A percentile compares a stretch with the other conserved stretches of the same genome.
phyloP scores from a whole-genome alignment of 345 rosid genomes.

The Melaleuca alternifolia region DNA sequence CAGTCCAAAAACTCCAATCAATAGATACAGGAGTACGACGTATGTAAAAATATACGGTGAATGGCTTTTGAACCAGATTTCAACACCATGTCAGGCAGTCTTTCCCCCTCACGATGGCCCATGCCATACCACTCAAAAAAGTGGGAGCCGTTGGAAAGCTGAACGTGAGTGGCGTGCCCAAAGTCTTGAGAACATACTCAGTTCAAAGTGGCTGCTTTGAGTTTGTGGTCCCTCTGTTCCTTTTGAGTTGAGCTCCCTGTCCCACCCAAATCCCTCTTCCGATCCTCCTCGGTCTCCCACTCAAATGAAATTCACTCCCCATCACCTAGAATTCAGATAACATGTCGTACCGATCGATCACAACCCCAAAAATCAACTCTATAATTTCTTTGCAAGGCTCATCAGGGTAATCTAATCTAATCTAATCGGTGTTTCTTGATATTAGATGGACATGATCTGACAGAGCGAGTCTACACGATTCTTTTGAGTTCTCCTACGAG shows the following conservation, averaged over 20 bases:
- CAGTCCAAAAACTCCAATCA: neutral
- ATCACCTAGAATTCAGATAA: neutral
- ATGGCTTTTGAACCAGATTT: neutral
- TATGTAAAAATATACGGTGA: rapidly evolving
- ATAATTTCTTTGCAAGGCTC: neutral
- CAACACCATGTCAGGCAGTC: neutral
- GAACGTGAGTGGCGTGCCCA: neutral
- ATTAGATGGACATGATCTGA: neutral
- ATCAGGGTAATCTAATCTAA: neutral
- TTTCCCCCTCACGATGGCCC: neutral
- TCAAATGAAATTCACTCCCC: neutral
- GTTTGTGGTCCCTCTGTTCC: neutral
- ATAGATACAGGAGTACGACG: rapidly evolving
- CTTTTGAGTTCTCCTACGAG: neutral
- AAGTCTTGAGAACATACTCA: neutral
- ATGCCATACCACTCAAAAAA: neutral
- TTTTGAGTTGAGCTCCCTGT: neutral
- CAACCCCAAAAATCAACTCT: neutral
- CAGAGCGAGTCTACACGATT: neutral
- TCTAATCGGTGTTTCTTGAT: neutral
- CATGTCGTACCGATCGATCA: neutral
- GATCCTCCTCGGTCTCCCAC: neutral
- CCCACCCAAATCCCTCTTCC: neutral
- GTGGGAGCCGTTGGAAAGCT: neutral
- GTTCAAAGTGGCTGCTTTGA: neutral